A percentile compares a stretch with the other conserved stretches of the same genome.
Evolutionary conservation across 2,329 filamentous ascomycete species (phyloP).

Genomic region (Phialophora chinensis): DNA sequence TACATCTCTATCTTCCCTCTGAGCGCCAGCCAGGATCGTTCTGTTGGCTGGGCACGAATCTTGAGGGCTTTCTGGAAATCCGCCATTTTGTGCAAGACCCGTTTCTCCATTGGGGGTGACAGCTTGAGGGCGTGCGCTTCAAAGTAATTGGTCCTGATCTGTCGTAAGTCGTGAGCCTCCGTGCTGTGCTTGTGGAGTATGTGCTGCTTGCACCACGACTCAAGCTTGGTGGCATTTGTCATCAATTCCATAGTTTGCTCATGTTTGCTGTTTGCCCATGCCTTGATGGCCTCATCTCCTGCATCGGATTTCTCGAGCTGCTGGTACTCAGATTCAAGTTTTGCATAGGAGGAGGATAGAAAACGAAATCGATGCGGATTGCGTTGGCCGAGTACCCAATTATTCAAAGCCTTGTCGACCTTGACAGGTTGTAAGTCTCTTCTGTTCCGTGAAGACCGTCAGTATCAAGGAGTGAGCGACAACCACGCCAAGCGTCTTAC

Average conservation of each 20-base stretch:
- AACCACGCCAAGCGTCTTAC: constrained; percentile 18
- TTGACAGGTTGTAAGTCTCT: constrained; percentile 24
- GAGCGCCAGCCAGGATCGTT: constrained; percentile 42
- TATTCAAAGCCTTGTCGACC: constrained; percentile 20
- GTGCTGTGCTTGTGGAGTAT: neutral
- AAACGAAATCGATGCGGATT: constrained; percentile 27
- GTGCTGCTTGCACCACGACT: constrained; percentile 26
- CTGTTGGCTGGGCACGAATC: constrained; percentile 42
- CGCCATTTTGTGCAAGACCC: constrained; percentile 47
- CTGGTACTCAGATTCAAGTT: constrained; percentile 28
- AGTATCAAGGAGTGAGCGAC: constrained; percentile 4
- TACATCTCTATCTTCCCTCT: constrained; percentile 40
- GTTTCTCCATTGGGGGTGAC: constrained; percentile 45
- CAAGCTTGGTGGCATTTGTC: constrained; percentile 19
- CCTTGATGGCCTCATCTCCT: constrained; percentile 12
- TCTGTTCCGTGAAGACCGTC: constrained; percentile 6
- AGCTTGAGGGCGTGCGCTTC: constrained; percentile 46
- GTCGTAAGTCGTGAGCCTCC: constrained; percentile 5
- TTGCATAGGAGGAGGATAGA: constrained; percentile 29
- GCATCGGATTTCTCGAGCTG: constrained; percentile 2
- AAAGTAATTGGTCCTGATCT: constrained; percentile 39
- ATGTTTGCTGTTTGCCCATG: constrained; percentile 25
- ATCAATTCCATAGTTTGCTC: constrained; percentile 29
- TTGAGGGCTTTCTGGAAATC: constrained; percentile 49
- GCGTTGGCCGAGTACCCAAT: constrained; percentile 16